Evolutionary conservation across 768 basidiomycete species (phyloP), one percentile per base, ranked within the genome.

Genomic region (Termitomyces heimii): DNA sequence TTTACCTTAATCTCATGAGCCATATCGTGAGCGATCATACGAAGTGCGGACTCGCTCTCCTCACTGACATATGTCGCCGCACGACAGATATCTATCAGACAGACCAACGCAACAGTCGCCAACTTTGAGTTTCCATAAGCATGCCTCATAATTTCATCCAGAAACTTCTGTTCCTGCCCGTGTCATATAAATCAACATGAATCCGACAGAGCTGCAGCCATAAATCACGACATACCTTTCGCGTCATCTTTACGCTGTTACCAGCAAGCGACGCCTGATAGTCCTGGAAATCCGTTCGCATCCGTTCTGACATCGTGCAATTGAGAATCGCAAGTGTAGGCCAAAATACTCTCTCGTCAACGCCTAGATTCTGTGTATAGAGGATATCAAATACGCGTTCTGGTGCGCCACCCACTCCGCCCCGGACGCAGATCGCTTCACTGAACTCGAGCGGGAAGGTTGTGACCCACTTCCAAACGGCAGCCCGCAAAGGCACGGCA

Each of bases 391-490:
- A 96, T 3, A 95, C 82, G 8, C 89, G 83, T 66, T 97, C 93
- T 0, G 93, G 87, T 0, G 85, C 84, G 43, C 89, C 91, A 57
- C 96, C 94, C 13, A 90, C 75, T 46, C 74, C 78, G 29, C 85
- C 82, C 45, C 85, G 78, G 3, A 77, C 74, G 10, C 80, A 76
- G 37, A 93, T 77, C 5, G 83, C 78, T 7, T 92, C 85, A 53
- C 86, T 86, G 68, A 85, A 96, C 66, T 97, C 91, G 5, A 75
- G 72, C 0, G 91, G 87, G 65, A 86, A 89, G 24, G 82, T 75
- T 31, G 88, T 85, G 32, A 95, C 85, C 92, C 92, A 96, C 60
- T 88, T 92, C 93, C 94, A 95, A 28, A 96, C 75, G 1, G 90
- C 91, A 29, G 81, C 77, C 22, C 92, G 83, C 35, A 96, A 77